Base-by-base conservation (phyloP, 352 stramenopile species). In the Phytophthora litchii region DNA sequence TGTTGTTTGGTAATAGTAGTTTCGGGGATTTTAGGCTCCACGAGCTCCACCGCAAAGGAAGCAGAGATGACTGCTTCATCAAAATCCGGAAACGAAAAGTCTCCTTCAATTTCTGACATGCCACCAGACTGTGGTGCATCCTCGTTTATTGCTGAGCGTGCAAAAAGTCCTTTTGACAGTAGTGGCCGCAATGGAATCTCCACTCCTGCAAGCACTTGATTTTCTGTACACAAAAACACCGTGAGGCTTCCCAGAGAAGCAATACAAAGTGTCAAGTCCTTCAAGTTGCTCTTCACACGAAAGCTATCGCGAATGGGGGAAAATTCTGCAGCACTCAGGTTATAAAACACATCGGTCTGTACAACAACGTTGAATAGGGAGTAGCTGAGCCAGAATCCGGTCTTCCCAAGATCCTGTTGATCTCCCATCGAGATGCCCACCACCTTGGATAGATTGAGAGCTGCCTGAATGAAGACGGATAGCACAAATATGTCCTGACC, bases 301-400 rank as follows among this genome's bases (percentile, higher is more conserved):
- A 94, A 94, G 43, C 64, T 86, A 50, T 92, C 84, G 13, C 78
- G 80, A 40, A 94, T 90, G 3, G 80, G 54, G 10, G 75, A 62
- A 53, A 94, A 94, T 25, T 87, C 72, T 3, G 80, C 67, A 8
- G 52, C 27, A 3, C 72, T 57, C 5, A 93, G 60, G 46, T 88
- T 74, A 43, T 76, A 67, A 25, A 94, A 94, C 20, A 92, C 70
- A 41, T 93, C 83, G 0, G 82, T 94, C 46, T 91, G 86, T 7
- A 94, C 83, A 13, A 94, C 78, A 12, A 94, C 73, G 31, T 88
- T 83, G 47, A 94, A 94, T 3, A 94, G 67, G 20, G 83, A 92
- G 50, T 94, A 94, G 45, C 81, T 91, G 34, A 94, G 67, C 86
- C 86, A 94, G 42, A 89, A 90, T 13, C 84, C 83, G 14, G 45